Evolutionary conservation across 257 asterid species (phyloP).

Genomic region (Gentiana macrophylla): DNA sequence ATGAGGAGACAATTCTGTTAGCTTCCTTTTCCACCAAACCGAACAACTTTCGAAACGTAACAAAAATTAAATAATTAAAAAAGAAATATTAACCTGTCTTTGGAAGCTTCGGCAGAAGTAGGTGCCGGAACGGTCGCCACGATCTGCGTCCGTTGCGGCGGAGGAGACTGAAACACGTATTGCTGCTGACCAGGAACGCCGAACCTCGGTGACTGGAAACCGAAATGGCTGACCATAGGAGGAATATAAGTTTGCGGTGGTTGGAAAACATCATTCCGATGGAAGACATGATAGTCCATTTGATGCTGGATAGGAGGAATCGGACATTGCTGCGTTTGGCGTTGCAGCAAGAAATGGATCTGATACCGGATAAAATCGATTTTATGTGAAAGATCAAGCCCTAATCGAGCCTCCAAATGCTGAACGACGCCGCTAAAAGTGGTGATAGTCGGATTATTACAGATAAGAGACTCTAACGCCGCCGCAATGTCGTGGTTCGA

Average conservation of each 20-base stretch:
- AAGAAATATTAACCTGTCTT: constrained; percentile 32
- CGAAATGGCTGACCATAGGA: constrained; percentile 8
- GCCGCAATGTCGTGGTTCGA: constrained; percentile 57
- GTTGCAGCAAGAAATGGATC: constrained; percentile 46
- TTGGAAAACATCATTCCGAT: constrained; percentile 26
- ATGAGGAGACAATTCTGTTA: background rate
- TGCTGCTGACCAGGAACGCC: constrained; percentile 28
- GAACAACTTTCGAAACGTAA: constrained; percentile 1
- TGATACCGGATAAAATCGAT: constrained; percentile 52
- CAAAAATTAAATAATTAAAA: background rate
- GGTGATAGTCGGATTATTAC: constrained; percentile 24
- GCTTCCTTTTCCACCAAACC: constrained; percentile 19
- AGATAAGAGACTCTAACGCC: constrained; percentile 48
- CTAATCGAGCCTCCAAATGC: constrained; percentile 52
- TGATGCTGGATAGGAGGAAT: constrained; percentile 9
- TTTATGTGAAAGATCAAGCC: constrained; percentile 40
- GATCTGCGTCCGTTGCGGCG: constrained; percentile 17
- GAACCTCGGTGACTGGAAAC: constrained; percentile 24
- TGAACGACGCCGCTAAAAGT: constrained; percentile 53
- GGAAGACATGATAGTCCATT: constrained; percentile 31
- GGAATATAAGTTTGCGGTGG: constrained; percentile 5
- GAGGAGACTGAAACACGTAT: constrained; percentile 27
- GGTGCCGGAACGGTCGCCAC: constrained; percentile 13
- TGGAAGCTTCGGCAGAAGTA: constrained; percentile 18
- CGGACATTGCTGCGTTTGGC: constrained; percentile 12